Evolutionary conservation across 495 filamentous ascomycete genomes (phyloP).

Genomic region (Acidiella bohemica): DNA sequence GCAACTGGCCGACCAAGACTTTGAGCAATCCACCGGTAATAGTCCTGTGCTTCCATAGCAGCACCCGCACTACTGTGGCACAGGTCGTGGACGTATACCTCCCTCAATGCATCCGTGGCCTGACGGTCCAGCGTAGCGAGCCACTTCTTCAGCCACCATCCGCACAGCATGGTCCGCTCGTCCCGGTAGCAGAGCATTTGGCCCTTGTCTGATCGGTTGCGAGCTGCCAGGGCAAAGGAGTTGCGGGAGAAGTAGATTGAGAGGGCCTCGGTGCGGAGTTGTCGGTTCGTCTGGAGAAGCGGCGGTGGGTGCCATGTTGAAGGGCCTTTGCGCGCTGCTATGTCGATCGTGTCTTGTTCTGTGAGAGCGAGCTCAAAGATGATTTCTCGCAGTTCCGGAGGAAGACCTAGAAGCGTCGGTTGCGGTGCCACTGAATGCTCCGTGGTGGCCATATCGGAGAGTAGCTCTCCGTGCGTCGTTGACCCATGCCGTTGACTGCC

Average conservation of each 20-base stretch:
- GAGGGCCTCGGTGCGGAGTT: neutral
- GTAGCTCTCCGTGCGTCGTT: neutral
- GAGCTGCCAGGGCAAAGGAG: no score
- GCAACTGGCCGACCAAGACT: no score
- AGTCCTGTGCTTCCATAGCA: neutral
- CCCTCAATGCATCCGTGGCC: neutral
- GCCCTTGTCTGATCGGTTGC: no score
- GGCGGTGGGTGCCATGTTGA: neutral
- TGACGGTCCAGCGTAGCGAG: neutral
- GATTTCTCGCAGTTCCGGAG: neutral
- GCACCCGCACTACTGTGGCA: neutral
- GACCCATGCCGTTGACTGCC: neutral
- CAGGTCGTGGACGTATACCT: neutral
- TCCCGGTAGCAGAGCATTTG: neutral
- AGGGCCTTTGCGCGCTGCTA: no score
- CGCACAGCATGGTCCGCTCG: neutral
- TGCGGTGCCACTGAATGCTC: neutral
- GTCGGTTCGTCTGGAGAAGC: neutral
- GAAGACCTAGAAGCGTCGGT: neutral
- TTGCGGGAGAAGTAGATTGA: neutral
- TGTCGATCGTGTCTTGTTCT: neutral
- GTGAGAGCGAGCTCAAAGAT: neutral
- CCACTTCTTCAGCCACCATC: no score
- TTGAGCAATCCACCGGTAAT: no score
- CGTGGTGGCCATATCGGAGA: neutral